Base-by-base conservation (phyloP, 2,329 filamentous ascomycete genomes). In the Apiospora malaysiana region DNA sequence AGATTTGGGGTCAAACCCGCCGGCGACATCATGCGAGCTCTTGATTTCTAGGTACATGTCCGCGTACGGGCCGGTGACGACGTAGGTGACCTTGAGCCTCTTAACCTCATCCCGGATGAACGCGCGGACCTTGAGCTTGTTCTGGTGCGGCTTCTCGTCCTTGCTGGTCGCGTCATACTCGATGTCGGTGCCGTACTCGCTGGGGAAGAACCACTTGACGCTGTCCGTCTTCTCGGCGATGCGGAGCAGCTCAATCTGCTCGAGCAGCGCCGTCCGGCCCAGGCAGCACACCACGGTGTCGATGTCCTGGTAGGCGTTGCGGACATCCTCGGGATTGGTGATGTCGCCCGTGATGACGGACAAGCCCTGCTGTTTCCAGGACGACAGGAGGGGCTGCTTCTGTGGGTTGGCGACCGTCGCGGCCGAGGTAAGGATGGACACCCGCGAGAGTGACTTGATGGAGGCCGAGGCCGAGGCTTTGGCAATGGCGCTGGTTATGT, bases 31-130 rank as follows among this genome's bases (percentile, higher is more conserved):
- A 3, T 81, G 75, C 0, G 78, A 80, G 8, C 81, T 78, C n/a
- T 81, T 75, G 4, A 83, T 78, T 7, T 76, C 79, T 37, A 90
- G 79, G 78, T 84, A 90, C 73, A 89, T 80, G 71, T 90, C 89
- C 8, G 85, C 84, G 74, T 89, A 91, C 0, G 89, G 89, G 0
- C 89, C 89, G 0, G 89, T 91, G 18, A 91, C 89, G 2, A 91
- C 81, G 76, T 89, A 90, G 0, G 89, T 90, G 72, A 87, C 84
- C 40, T 86, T 82, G 23, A 91, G 77, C 46, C 82, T 80, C 70
- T 82, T 81, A 40, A 85, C 76, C 14, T 83, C 78, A 27, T 83
- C 81, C 42, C n/a, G 82, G 68, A 90, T 82, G 23, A 84, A 85
- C 21, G 83, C 84, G 69, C 90, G 83, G n/a, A 91, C 88, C 75